phyloP scores from a whole-genome alignment of 345 rosid genomes.

The Carallia brachiata region DNA sequence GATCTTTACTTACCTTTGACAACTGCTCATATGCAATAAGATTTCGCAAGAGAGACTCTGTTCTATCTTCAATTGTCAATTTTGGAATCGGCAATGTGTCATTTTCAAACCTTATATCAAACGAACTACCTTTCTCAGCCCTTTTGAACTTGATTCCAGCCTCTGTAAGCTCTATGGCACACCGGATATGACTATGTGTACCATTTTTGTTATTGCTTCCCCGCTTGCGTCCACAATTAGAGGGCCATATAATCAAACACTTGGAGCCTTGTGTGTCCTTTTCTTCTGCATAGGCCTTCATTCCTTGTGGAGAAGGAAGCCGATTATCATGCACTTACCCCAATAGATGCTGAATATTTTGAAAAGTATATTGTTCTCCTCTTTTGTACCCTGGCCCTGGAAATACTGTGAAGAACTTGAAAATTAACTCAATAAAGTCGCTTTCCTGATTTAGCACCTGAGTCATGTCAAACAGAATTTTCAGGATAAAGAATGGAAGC shows the following conservation, averaged over 20 bases:
- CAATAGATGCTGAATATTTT: not conserved
- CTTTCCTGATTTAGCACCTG: not conserved
- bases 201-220: not conserved
- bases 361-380: too few relatives aligned
- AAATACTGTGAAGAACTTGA: not conserved
- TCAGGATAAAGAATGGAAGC: slow-evolving; percentile 23
- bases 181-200: not conserved
- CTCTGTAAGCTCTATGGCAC: slow-evolving; percentile 23
- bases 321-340: slow-evolving; percentile 1
- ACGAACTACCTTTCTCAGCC: not conserved
- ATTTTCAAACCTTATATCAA: slow-evolving; percentile 18
- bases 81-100: slow-evolving; percentile 9
- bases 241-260: too few relatives aligned
- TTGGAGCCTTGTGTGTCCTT: not conserved
- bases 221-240: too few relatives aligned
- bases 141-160: slow-evolving; percentile 22
- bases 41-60: slow-evolving; percentile 19
- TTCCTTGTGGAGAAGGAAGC: not conserved
- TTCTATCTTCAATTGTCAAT: not conserved
- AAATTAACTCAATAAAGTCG: not conserved
- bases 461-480: slow-evolving; percentile 8
- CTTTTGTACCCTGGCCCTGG: not conserved
- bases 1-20: not conserved
- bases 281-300: not conserved
- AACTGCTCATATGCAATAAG: slow-evolving; percentile 24